Evolutionary conservation across 306 rosid species (phyloP).

Genomic region (Citrullus amarus): DNA sequence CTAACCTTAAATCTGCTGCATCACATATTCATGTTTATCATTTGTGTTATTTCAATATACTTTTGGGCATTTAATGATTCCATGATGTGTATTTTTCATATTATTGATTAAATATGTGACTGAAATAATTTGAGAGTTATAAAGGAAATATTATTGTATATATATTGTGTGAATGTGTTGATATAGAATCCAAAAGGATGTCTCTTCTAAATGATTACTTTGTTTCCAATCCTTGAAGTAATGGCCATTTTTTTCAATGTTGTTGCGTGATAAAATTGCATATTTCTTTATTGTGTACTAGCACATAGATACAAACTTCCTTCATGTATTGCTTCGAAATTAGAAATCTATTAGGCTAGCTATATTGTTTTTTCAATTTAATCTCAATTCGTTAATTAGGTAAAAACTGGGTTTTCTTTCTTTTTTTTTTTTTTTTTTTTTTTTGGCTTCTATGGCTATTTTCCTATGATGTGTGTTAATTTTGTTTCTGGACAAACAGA

Average conservation of each 20-base stretch:
- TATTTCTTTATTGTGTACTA: neutral
- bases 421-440: too few species aligned
- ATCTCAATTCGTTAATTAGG: neutral
- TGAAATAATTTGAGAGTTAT: neutral
- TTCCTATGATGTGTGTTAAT: too few species aligned
- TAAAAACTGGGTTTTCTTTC: neutral
- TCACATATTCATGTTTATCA: too few species aligned
- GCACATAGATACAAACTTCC: neutral
- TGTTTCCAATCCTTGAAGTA: neutral
- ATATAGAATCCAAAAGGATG: neutral
- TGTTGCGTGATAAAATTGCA: constrained; percentile 10
- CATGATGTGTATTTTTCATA: neutral
- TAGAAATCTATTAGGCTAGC: neutral
- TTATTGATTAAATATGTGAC: neutral
- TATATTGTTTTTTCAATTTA: neutral
- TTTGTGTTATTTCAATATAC: too few species aligned
- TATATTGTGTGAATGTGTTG: neutral
- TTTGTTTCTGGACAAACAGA: neutral
- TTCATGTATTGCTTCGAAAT: neutral
- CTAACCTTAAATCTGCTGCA: too few species aligned
- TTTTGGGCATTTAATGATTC: neutral
- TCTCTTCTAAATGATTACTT: constrained; percentile 2
- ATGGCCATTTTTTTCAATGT: neutral
- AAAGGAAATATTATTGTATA: neutral
- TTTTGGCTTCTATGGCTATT: neutral